Evolutionary conservation across 306 rosid species (phyloP), one percentile per base, ranked within the genome.

Genomic region (Trifolium fragiferum): DNA sequence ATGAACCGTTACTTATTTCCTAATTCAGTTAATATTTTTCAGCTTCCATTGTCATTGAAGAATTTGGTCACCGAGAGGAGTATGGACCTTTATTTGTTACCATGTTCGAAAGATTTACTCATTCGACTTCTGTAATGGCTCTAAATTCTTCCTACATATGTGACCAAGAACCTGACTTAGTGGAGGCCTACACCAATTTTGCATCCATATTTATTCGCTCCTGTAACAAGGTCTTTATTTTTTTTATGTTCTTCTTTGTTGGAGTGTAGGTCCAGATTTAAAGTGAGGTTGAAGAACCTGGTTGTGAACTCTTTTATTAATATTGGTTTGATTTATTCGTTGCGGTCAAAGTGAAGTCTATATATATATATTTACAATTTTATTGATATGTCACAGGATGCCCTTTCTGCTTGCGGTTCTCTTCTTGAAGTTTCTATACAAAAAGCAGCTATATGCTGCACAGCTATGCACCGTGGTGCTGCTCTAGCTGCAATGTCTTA

Each of bases 381-480:
- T 30, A 67, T 40, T 69, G 67, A 80, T 86, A 58, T 80, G 64
- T 82, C 63, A n/a, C 92, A 93, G 98, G 98, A 89, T 70, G 85
- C 88, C 21, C 84, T 93, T 27, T 85, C 92, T 54, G 89, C 90
- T 30, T 88, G 85, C 54, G 92, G 96, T 72, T 80, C 91, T 68
- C 93, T 93, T 80, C 88, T 93, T 82, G 96, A 93, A 84, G 83
- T 83, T 79, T 93, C 98, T 72, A 81, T 93, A 76, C 97, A 89
- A 73, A 93, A 91, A 78, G 98, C 97, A 54, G 90, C 98, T 72
- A 89, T 91, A 85, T 91, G 98, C 81, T 93, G 96, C 88, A 91
- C 98, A 4, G 98, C 98, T 27, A 93, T 93, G 98, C 98, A 93
- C 80, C 97, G 97, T n/a, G 98, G 98, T 38, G 97, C 98, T 58